Base-by-base conservation (phyloP, 2,329 filamentous ascomycete genomes). In the Cladobotryum protrusum region DNA sequence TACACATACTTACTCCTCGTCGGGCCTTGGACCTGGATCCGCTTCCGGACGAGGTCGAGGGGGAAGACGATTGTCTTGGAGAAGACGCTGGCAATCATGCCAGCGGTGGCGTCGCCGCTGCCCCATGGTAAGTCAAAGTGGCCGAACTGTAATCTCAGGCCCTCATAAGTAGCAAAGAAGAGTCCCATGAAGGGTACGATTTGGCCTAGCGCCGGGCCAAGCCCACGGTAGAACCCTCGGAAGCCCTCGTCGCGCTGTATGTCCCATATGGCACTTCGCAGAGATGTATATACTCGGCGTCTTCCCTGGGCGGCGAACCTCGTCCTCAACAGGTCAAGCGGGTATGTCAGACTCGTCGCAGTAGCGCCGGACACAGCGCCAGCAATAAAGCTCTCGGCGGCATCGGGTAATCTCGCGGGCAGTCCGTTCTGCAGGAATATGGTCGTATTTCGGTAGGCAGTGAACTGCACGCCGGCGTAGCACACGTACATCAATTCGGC, bases 121-220 rank as follows among this genome's bases (percentile, higher is more conserved):
- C 90, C 88, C 65, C 86, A 85, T 0, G 84, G 85, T 57, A 87
- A 65, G 9, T 78, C 66, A 15, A 83, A 59, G 5, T 63, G 62
- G 6, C 73, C 72, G 42, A 92, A 67, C 0, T 77, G 79, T 6
- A 81, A 64, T 5, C 87, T 77, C 45, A 95, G 71, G 9, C 78
- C 75, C 68, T 99, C 93, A 71, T 97, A 99, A 37, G 83, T 79
- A 33, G 87, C 81, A 69, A 99, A 99, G 73, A 99, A 97, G 2
- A 96, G 76, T 13, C 93, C 93, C 93, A 99, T 99, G 66, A 92
- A 95, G 2, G 93, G 93, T 9, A 96, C 82, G 44, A 97, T 93
- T 72, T 96, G 91, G 20, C 77, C 85, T 18, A 97, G 73, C 0
- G 86, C 89, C 2, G 92, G 91, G 1, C 79, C 79, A 33, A 95